Conservation (phyloP, 495 filamentous ascomycete species). For the Lophiostoma macrostomum region DNA sequence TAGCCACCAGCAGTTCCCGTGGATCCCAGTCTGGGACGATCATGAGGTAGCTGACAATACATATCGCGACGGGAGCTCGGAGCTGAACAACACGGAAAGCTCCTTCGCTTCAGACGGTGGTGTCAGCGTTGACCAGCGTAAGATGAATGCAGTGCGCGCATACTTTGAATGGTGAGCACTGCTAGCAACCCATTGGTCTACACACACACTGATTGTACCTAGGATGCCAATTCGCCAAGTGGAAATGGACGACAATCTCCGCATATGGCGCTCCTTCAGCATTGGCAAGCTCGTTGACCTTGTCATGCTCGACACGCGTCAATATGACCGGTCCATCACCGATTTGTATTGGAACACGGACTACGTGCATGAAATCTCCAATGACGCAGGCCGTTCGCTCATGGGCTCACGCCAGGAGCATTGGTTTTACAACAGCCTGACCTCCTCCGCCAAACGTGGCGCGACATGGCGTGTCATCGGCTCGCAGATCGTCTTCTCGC, state of each 20-base stretch:
- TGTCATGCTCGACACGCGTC: constrained; percentile 66
- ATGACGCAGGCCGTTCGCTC: constrained; percentile 56
- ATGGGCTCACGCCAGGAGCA: constrained; percentile 65
- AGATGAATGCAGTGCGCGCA: constrained; percentile 66
- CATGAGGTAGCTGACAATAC: constrained; percentile 67
- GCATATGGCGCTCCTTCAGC: constrained; percentile 65
- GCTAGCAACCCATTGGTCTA: too few species aligned
- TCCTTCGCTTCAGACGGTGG: constrained; percentile 59
- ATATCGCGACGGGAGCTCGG: constrained; percentile 52
- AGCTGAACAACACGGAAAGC: constrained; percentile 59
- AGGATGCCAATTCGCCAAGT: constrained; percentile 47
- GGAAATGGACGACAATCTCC: constrained; percentile 67
- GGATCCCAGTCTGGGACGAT: constrained; percentile 68
- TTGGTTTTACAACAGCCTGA: constrained; percentile 64
- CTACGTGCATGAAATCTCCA: constrained; percentile 53
- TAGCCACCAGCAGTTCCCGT: constrained; percentile 57
- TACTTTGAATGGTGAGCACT: constrained; percentile 65
- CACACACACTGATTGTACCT: background rate
- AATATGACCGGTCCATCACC: constrained; percentile 59
- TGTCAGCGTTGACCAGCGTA: constrained; percentile 61
- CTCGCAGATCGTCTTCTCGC: constrained; percentile 62
- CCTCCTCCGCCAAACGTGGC: constrained; percentile 50
- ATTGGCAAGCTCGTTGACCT: constrained; percentile 64
- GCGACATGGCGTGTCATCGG: constrained; percentile 65
- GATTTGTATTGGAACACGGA: constrained; percentile 54